phyloP scores from a whole-genome alignment of 306 rosid genomes.

The Acacia acuminata region DNA sequence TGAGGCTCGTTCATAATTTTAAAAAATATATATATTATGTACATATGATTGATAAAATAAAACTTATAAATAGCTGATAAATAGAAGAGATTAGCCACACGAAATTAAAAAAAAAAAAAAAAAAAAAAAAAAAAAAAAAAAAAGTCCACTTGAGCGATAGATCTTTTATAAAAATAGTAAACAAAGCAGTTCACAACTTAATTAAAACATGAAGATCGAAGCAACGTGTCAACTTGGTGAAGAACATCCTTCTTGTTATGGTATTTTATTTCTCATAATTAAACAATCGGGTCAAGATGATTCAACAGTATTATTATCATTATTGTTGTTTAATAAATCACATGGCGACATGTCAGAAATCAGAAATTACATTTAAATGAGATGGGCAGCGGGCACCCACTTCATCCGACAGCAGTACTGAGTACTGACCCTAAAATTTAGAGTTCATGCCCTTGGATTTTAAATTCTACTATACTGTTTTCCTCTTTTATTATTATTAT shows the following conservation, averaged over 20 bases:
- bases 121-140: too few relatives aligned
- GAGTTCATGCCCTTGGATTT: not conserved
- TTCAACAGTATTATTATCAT: not conserved
- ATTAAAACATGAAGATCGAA: not conserved
- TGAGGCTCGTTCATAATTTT: not conserved
- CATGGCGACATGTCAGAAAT: conserved; percentile 24
- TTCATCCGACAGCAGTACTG: not conserved
- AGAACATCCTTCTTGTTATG: not conserved
- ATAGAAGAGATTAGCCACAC: too few relatives aligned
- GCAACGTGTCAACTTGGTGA: not conserved
- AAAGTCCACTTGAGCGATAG: too few relatives aligned
- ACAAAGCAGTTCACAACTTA: not conserved
- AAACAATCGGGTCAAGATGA: not conserved
- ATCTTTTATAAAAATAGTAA: too few relatives aligned
- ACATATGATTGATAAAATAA: not conserved
- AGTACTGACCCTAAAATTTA: not conserved
- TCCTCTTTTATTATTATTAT: too few relatives aligned
- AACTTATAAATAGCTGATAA: too few relatives aligned
- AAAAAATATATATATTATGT: too few relatives aligned
- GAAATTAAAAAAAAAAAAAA: too few relatives aligned
- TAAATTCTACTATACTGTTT: not conserved
- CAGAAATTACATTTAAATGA: not conserved
- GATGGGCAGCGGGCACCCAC: not conserved
- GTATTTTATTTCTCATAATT: not conserved
- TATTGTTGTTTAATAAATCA: not conserved